Conservation (phyloP, 2,329 filamentous ascomycete species). For the Colletotrichum nymphaeae region DNA sequence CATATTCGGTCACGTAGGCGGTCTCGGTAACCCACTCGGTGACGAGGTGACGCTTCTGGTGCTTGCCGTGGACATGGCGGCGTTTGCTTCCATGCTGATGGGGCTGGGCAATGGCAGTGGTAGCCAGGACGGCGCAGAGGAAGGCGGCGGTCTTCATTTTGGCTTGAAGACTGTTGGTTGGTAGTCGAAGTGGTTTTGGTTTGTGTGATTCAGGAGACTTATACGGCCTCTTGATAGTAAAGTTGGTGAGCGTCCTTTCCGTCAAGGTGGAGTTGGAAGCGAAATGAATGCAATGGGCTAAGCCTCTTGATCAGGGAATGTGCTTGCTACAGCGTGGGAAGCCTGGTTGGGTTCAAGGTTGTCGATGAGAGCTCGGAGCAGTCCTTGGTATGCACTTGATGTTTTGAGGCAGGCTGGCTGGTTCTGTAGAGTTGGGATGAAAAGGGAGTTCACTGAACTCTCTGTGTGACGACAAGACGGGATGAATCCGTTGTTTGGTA, state of each 20-base stretch:
- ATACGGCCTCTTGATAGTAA: constrained; percentile 8
- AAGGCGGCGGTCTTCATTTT: constrained; percentile 58
- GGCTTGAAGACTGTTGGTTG: constrained; percentile 20
- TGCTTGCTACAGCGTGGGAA: constrained; percentile 24
- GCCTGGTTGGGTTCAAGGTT: constrained; percentile 17
- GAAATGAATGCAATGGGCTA: constrained; percentile 33
- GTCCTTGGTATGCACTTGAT: constrained; percentile 24
- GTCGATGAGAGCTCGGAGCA: constrained; percentile 27
- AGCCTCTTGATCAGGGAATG: constrained; percentile 33
- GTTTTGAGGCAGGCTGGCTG: constrained; percentile 8
- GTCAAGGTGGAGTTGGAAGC: constrained; percentile 30
- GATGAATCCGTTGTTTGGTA: constrained; percentile 22
- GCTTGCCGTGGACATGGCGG: constrained; percentile 49
- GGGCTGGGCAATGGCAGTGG: constrained; percentile 62
- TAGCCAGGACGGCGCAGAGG: constrained; percentile 55
- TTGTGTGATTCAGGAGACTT: constrained; percentile 19
- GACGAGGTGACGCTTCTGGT: constrained; percentile 52
- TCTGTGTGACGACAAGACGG: constrained; percentile 20
- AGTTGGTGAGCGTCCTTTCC: constrained; percentile 8
- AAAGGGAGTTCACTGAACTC: constrained; percentile 35
- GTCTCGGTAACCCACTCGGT: constrained; percentile 65
- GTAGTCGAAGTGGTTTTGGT: background rate
- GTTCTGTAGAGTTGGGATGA: constrained; percentile 25
- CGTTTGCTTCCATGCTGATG: constrained; percentile 50
- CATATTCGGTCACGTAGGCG: constrained; percentile 56